Conservation (phyloP, 2,329 filamentous ascomycete species). For the Pestalotiopsis sp. region DNA sequence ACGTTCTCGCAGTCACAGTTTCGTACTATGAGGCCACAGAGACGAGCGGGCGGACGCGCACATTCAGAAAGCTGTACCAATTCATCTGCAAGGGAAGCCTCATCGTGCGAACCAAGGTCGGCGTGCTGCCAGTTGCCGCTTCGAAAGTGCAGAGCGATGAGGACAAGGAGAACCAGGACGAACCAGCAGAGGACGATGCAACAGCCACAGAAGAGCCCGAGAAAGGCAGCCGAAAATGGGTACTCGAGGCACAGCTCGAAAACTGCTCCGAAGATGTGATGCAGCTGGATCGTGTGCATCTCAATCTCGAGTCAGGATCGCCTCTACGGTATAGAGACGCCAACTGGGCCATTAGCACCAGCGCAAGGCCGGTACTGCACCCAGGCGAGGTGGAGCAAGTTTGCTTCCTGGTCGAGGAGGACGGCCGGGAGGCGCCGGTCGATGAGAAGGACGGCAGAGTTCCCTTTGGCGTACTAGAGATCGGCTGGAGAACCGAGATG, state of each 20-base stretch:
- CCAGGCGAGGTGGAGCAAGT: conserved; percentile 68
- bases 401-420: conserved; percentile 62
- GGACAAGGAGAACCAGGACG: conserved; percentile 7
- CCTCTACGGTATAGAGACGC: conserved; percentile 56
- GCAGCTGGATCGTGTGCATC: conserved; percentile 52
- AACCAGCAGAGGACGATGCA: conserved; percentile 29
- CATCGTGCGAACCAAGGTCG: conserved; percentile 88
- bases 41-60: conserved; percentile 71
- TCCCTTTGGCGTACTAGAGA: conserved; percentile 78
- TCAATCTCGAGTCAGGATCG: conserved; percentile 50
- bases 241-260: conserved; percentile 92
- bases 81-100: conserved; percentile 91
- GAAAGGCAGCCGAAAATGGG: conserved; percentile 54
- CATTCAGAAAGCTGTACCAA: conserved; percentile 94
- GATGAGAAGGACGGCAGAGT: conserved; percentile 62
- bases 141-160: conserved; percentile 8
- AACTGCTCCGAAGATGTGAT: conserved; percentile 87
- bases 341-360: conserved; percentile 55
- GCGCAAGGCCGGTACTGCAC: conserved; percentile 57
- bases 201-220: conserved; percentile 15
- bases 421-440: conserved; percentile 36
- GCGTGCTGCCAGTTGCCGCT: conserved; percentile 54
- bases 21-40: conserved; percentile 89
- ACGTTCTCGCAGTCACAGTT: conserved; percentile 90
- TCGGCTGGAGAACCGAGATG: conserved; percentile 89